Percentiles rank a stretch among this genome's conserved stretches.
Evolutionary conservation across 2,329 filamentous ascomycete species (phyloP).

Genomic region (Hypoxylon sp.): DNA sequence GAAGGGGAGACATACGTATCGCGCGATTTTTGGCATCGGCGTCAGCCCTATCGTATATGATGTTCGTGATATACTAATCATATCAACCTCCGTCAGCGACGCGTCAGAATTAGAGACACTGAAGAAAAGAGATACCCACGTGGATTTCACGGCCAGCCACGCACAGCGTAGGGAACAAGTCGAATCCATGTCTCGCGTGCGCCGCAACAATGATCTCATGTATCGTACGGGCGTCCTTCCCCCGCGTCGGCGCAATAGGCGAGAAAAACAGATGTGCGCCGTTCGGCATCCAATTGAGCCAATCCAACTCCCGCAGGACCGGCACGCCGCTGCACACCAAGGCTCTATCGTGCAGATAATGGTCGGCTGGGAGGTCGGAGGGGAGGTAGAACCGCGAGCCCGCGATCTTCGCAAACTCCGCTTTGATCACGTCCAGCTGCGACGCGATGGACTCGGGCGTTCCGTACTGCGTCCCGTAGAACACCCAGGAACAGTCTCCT

Average conservation of each 20-base stretch:
- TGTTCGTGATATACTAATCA: conserved; percentile 63
- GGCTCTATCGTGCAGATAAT: conserved; percentile 57
- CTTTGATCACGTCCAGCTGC: conserved; percentile 60
- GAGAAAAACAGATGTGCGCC: conserved; percentile 67
- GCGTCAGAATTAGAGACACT: background rate
- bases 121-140: conserved; percentile 39
- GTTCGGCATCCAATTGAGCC: conserved; percentile 67
- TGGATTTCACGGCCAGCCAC: conserved; percentile 69
- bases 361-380: conserved; percentile 57
- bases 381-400: conserved; percentile 62
- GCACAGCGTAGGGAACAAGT: conserved; percentile 66
- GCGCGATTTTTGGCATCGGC: conserved; percentile 55
- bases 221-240: conserved; percentile 62
- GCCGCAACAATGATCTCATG: conserved; percentile 58
- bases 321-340: conserved; percentile 56
- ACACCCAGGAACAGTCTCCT: conserved; percentile 63
- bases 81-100: background rate
- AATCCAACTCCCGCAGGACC: conserved; percentile 57
- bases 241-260: conserved; percentile 65
- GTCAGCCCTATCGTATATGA: conserved; percentile 65
- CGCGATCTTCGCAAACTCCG: conserved; percentile 59
- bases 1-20: conserved; percentile 15
- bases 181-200: conserved; percentile 62
- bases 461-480: conserved; percentile 64
- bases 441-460: conserved; percentile 50